Evolutionary conservation across 116 monocot species (phyloP).

Genomic region (Thalassia testudinum): DNA sequence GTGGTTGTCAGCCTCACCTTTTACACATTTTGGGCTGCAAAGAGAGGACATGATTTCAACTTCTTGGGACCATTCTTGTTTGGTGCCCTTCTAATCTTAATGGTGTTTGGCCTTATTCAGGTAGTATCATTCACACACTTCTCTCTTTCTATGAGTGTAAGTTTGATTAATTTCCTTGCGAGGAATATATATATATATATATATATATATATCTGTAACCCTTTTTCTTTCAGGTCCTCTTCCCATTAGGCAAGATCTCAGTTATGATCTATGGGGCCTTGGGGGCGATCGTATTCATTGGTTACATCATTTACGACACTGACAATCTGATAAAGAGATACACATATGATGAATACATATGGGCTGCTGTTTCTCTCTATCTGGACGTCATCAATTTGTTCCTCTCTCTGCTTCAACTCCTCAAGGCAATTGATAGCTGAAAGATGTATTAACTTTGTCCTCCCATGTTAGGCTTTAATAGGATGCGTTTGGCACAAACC

Average conservation of each 20-base stretch:
- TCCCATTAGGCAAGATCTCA: slow-evolving; percentile 45
- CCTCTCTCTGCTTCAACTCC: slow-evolving; percentile 33
- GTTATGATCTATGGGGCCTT: slow-evolving; percentile 45
- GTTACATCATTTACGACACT: slow-evolving; percentile 57
- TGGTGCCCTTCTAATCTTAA: slow-evolving; percentile 28
- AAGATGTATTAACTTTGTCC: not conserved
- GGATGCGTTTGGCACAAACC: too few species aligned
- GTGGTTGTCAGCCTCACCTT: slow-evolving; percentile 56
- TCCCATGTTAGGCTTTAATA: too few species aligned
- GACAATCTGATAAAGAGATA: slow-evolving; percentile 61
- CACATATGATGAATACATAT: slow-evolving; percentile 56
- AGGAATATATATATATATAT: too few species aligned
- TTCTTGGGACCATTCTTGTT: slow-evolving; percentile 69
- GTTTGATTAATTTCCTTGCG: not conserved
- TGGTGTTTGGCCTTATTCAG: slow-evolving; percentile 52
- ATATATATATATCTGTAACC: too few species aligned
- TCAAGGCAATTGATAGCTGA: slow-evolving; percentile 17
- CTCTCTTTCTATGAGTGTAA: not conserved
- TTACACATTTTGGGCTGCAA: slow-evolving; percentile 73
- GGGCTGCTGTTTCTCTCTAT: slow-evolving; percentile 50
- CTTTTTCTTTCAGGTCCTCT: slow-evolving; percentile 15
- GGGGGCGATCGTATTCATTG: slow-evolving; percentile 39
- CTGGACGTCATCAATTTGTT: slow-evolving; percentile 56
- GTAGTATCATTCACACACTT: too few species aligned
- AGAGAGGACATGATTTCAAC: slow-evolving; percentile 48